Percentiles rank a stretch among this genome's conserved stretches.
Conservation (phyloP, 2,329 filamentous ascomycete species). For the Aspergillus sclerotialis region DNA sequence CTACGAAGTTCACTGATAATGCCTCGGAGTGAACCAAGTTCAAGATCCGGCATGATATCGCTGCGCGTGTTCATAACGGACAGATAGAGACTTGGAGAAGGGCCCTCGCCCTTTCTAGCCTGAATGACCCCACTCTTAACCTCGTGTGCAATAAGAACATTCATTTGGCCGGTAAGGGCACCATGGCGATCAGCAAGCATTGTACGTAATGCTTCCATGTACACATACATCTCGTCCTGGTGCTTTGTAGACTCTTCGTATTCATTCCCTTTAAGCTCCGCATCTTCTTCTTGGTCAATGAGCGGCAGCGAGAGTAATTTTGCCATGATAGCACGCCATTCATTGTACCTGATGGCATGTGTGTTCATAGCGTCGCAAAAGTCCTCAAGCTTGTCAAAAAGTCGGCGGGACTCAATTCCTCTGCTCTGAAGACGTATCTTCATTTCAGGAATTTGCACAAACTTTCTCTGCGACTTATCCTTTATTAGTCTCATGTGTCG, state of each 20-base stretch:
- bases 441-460: slow-evolving; percentile 59
- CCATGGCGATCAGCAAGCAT: slow-evolving; percentile 72
- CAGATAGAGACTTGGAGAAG: slow-evolving; percentile 60
- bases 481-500: slow-evolving; percentile 58
- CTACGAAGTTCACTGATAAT: slow-evolving; percentile 64
- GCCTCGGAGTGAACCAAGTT: slow-evolving; percentile 61
- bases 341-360: slow-evolving; percentile 63
- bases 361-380: slow-evolving; percentile 62
- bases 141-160: slow-evolving; percentile 68
- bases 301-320: slow-evolving; percentile 66
- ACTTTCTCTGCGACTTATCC: slow-evolving; percentile 47
- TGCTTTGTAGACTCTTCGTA: slow-evolving; percentile 79
- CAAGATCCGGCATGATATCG: slow-evolving; percentile 36
- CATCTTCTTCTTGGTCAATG: slow-evolving; percentile 71
- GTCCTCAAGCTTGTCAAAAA: slow-evolving; percentile 59
- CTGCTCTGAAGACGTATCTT: slow-evolving; percentile 44
- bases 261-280: slow-evolving; percentile 79
- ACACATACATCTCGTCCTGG: slow-evolving; percentile 84
- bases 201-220: slow-evolving; percentile 70
- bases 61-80: slow-evolving; percentile 42
- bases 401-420: slow-evolving; percentile 65
- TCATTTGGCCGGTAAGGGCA: slow-evolving; percentile 69
- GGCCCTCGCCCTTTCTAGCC: slow-evolving; percentile 59
- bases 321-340: slow-evolving; percentile 68
- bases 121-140: slow-evolving; percentile 53